Base-by-base conservation (phyloP, 768 basidiomycete species). In the Calocera viscosa region DNA sequence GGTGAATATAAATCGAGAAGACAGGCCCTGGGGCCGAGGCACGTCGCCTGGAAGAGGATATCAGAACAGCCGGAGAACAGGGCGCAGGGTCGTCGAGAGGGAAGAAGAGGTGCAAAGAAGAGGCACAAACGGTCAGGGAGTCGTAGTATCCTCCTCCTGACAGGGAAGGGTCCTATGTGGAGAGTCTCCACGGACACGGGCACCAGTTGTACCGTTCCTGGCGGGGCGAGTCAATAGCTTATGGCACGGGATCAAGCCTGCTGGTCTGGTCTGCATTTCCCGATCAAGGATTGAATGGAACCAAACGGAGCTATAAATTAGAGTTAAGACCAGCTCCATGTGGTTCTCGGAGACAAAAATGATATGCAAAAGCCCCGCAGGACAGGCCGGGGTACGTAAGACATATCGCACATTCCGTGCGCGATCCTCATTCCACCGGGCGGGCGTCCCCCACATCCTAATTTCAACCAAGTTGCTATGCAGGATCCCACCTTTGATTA, bases 81-180 rank as follows among this genome's bases (percentile, higher is more conserved):
- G 11, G 30, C 53, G 30, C 53, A 60, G 53, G 53, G 53, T 32
- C 7, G 53, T 60, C 24, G 53, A 60, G 26, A 60, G 22, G 49
- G 53, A 60, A 60, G 53, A 60, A 60, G 53, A 60, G 53, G 26
- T 26, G 24, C 53, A 60, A 60, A 7, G 53, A 60, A 22, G 53
- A 30, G 53, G 53, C 30, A 11, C 26, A 30, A 26, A 32, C 30
- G 53, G 14, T 60, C 53, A 60, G 7, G 53, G 7, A 60, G 53
- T 5, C 14, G 26, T 19, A 28, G 53, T 60, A 60, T 28, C 53
- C 30, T 5, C 16, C 53, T 60, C 26, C 30, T 60, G 53, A 60
- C 53, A 28, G 53, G 30, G 2, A 22, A 47, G 53, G 53, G 53
- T 60, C 53, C 30, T 32, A 5, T 60, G 53, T 26, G 53, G 53